These are phyloP conservation scores for Globisporangium uncinulatum DNA, from an alignment of 352 stramenopile genomes.

Conservation along the genomic window DNA sequence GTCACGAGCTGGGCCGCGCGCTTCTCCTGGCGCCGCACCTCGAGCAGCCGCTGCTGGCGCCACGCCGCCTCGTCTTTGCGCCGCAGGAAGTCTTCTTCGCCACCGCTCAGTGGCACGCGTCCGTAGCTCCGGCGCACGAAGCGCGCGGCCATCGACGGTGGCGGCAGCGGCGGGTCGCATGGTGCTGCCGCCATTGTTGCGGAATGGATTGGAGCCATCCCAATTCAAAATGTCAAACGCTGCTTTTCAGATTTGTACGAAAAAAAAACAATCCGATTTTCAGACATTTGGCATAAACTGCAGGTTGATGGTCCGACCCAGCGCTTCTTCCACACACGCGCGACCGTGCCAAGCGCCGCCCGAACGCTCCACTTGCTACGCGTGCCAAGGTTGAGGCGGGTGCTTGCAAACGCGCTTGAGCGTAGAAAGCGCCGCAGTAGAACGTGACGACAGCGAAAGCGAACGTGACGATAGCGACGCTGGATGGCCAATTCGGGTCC, in stretches of 20 bases:
- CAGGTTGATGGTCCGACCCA: not conserved
- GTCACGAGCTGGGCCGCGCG: conserved; percentile 62
- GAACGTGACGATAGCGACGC: conserved; percentile 5
- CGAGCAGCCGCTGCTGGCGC: conserved; percentile 44
- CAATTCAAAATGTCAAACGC: not conserved
- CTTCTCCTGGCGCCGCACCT: conserved; percentile 55
- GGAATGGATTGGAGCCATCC: not conserved
- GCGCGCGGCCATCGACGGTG: conserved; percentile 13
- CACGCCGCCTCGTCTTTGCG: conserved; percentile 47
- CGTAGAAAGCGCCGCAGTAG: conserved; percentile 12
- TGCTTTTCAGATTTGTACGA: too few species aligned
- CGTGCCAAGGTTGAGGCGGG: conserved; percentile 1
- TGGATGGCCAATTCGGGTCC: not conserved
- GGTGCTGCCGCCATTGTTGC: not conserved
- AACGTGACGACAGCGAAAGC: conserved; percentile 11
- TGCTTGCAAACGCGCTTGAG: not conserved
- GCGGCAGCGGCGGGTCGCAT: not conserved
- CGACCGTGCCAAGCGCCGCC: not conserved
- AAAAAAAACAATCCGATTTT: not conserved
- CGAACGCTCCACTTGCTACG: conserved; percentile 2
- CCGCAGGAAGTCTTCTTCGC: conserved; percentile 53
- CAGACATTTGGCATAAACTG: not conserved
- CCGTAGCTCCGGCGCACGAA: conserved; percentile 23
- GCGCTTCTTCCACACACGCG: not conserved
- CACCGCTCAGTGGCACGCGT: conserved; percentile 54